Evolutionary conservation across 73 alveolate species (phyloP).

Genomic region (Symbiodinium natans): DNA sequence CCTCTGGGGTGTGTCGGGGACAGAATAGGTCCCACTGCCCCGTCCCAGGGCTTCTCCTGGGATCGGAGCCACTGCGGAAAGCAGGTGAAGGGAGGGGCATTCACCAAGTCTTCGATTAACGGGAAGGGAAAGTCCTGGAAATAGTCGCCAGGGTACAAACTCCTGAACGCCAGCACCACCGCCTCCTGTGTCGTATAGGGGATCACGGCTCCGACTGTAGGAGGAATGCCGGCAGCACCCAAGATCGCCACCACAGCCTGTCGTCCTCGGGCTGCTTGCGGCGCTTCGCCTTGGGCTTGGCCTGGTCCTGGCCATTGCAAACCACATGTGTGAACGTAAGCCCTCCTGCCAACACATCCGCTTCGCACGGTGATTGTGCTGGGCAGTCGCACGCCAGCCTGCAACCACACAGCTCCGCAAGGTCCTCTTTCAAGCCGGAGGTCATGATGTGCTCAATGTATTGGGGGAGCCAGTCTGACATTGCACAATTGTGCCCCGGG

Average conservation of each 20-base stretch:
- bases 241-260: background rate
- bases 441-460: background rate
- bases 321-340: background rate
- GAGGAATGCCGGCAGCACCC: background rate
- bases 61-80: background rate
- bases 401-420: background rate
- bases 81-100: background rate
- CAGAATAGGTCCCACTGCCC: background rate
- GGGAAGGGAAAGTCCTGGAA: background rate
- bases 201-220: background rate
- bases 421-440: too few relatives aligned
- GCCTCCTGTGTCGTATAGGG: background rate
- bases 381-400: conserved; percentile 15
- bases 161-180: background rate
- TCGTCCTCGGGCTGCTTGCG: background rate
- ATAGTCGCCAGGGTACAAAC: background rate
- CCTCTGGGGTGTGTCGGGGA: too few relatives aligned
- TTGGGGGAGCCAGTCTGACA: background rate
- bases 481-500: background rate
- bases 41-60: background rate
- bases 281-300: too few relatives aligned
- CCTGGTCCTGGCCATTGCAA: background rate
- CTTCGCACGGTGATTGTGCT: background rate
- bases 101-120: background rate
- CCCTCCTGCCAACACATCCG: background rate